Percentiles rank a stretch among this genome's conserved stretches.
phyloP scores from a whole-genome alignment of 768 basidiomycete species.

The Bullera alba region DNA sequence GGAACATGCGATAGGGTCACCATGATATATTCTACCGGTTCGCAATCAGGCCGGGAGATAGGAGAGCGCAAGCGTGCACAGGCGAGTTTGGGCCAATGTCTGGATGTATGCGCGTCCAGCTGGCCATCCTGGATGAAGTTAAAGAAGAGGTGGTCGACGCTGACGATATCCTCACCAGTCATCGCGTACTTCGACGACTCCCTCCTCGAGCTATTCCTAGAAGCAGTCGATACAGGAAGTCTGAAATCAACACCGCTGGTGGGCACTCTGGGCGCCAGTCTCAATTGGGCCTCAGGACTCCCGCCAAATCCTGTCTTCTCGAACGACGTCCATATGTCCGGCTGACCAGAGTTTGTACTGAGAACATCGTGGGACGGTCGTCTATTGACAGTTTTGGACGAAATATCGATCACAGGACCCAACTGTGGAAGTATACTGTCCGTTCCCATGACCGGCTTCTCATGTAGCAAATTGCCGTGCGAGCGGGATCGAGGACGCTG shows the following conservation, averaged over 20 bases:
- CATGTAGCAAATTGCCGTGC: too few relatives aligned
- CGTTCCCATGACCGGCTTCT: too few relatives aligned
- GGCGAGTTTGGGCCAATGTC: conserved; percentile 11
- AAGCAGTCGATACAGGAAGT: too few relatives aligned
- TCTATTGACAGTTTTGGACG: background rate
- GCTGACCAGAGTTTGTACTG: background rate
- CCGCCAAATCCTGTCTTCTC: conserved; percentile 21
- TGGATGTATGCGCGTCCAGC: conserved; percentile 11
- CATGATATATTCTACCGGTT: too few relatives aligned
- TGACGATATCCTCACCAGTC: conserved; percentile 9
- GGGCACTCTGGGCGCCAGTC: conserved; percentile 1
- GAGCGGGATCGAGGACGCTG: too few relatives aligned
- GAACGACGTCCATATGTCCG: conserved; percentile 22
- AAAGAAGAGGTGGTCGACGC: conserved; percentile 27
- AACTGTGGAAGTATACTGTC: too few relatives aligned
- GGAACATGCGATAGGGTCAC: too few relatives aligned
- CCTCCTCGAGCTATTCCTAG: background rate
- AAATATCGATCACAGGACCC: background rate
- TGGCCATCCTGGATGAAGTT: conserved; percentile 24
- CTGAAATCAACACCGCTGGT: background rate
- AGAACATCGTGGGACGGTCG: background rate
- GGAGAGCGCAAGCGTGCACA: conserved; percentile 10
- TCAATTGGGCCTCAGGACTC: conserved; percentile 3
- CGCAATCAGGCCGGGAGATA: too few relatives aligned
- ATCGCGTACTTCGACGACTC: background rate